Evolutionary conservation across 805 yeast genomes (phyloP).

Genomic region (Candida hungchunana): DNA sequence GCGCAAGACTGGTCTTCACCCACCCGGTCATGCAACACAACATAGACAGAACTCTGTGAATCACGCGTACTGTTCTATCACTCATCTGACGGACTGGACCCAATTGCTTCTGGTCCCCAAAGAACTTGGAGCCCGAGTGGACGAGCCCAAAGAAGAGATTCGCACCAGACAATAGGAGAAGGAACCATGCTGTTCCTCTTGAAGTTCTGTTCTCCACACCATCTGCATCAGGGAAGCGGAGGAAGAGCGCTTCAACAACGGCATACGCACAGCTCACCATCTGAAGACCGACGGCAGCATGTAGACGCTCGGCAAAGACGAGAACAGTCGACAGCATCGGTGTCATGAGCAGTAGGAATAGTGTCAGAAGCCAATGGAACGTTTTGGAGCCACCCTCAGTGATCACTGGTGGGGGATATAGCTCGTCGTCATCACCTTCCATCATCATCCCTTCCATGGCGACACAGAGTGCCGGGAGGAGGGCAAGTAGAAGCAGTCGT

Average conservation of each 20-base stretch:
- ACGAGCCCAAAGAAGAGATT: slow-evolving; percentile 52
- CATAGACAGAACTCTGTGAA: slow-evolving; percentile 46
- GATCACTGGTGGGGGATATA: slow-evolving; percentile 33
- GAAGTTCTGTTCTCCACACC: slow-evolving; percentile 67
- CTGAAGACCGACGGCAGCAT: slow-evolving; percentile 44
- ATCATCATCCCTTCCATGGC: too few relatives aligned
- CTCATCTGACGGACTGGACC: slow-evolving; percentile 36
- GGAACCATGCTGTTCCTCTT: slow-evolving; percentile 63
- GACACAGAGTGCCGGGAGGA: too few relatives aligned
- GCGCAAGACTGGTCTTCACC: slow-evolving; percentile 76
- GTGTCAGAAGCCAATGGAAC: slow-evolving; percentile 60
- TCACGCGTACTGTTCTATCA: slow-evolving; percentile 29
- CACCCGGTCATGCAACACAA: slow-evolving; percentile 58
- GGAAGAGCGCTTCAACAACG: slow-evolving; percentile 49
- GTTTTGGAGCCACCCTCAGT: slow-evolving; percentile 48
- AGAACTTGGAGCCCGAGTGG: slow-evolving; percentile 47
- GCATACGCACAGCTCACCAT: slow-evolving; percentile 45
- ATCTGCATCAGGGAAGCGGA: slow-evolving; percentile 59
- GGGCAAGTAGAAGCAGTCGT: too few relatives aligned
- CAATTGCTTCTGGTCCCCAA: slow-evolving; percentile 27
- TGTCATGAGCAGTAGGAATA: slow-evolving; percentile 42
- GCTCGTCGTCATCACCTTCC: slow-evolving; percentile 31
- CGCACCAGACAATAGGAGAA: slow-evolving; percentile 41
- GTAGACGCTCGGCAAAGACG: slow-evolving; percentile 49
- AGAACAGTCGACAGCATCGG: slow-evolving; percentile 56